phyloP scores from a whole-genome alignment of 2,329 filamentous ascomycete genomes.

The Colletotrichum eleusines region DNA sequence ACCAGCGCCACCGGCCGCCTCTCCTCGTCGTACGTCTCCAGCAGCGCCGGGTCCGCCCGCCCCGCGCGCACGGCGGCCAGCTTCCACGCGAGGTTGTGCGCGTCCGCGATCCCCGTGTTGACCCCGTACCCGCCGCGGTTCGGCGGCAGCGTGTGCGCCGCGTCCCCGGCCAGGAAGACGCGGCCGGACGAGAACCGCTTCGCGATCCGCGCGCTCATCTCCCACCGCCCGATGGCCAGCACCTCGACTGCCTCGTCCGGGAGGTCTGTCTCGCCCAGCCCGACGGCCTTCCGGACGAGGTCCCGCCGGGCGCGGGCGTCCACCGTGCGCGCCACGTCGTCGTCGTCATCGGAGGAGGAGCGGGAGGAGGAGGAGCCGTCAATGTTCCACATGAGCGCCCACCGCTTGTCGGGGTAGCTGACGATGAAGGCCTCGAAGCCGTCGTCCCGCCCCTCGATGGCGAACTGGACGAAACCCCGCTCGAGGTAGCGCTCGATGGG shows the following conservation, averaged over 20 bases:
- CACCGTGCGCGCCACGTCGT: neutral
- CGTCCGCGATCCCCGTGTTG: conserved; percentile 51
- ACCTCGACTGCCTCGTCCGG: conserved; percentile 40
- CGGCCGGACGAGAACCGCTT: conserved; percentile 23
- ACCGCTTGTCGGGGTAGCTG: conserved; percentile 45
- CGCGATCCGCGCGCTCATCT: conserved; percentile 40
- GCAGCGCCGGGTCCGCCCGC: conserved; percentile 43
- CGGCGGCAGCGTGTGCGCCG: conserved; percentile 38
- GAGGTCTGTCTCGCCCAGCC: conserved; percentile 19
- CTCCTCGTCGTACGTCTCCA: conserved; percentile 56
- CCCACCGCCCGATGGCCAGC: conserved; percentile 44
- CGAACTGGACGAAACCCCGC: conserved; percentile 51
- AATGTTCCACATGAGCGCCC: conserved; percentile 38
- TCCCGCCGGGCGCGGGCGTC: conserved; percentile 13
- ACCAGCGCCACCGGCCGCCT: conserved; percentile 50
- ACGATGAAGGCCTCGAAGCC: conserved; percentile 47
- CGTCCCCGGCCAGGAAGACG: conserved; percentile 41
- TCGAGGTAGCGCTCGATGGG: conserved; percentile 46
- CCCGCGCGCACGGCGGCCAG: conserved; percentile 50
- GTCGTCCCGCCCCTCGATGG: conserved; percentile 45
- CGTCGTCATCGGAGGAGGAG: neutral
- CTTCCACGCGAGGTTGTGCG: conserved; percentile 58
- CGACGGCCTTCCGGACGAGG: conserved; percentile 14
- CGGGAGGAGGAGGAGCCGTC: too few species aligned
- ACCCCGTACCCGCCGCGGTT: conserved; percentile 31